phyloP scores from a whole-genome alignment of 73 alveolate genomes.

The Durusdinium trenchii region DNA sequence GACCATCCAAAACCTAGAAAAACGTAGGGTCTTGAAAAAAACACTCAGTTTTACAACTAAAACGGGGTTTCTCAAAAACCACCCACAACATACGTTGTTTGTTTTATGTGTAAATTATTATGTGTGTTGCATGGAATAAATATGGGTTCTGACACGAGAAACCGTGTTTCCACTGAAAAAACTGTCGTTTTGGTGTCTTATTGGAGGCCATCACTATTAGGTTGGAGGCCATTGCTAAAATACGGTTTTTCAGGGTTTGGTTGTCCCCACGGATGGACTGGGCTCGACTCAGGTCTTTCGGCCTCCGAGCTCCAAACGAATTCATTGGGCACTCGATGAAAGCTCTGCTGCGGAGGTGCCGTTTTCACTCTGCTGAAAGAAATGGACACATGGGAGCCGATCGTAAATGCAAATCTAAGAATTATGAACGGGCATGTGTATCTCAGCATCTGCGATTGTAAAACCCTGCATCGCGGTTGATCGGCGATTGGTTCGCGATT shows the following conservation, averaged over 20 bases:
- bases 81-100: not conserved
- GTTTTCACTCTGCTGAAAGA: not conserved
- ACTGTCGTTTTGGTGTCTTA: too few species aligned
- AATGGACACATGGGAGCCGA: not conserved
- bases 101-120: not conserved
- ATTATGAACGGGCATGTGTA: too few species aligned
- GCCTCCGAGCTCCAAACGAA: constrained; percentile 24
- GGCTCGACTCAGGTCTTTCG: constrained; percentile 49
- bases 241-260: not conserved
- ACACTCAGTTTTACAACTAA: not conserved
- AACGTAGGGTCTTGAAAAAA: not conserved
- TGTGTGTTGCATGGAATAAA: not conserved
- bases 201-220: too few species aligned
- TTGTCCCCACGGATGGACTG: not conserved
- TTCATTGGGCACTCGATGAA: constrained; percentile 22
- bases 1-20: not conserved
- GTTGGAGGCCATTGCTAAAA: too few species aligned
- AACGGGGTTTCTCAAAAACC: not conserved
- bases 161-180: too few species aligned
- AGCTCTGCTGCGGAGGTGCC: constrained; percentile 14
- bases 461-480: too few species aligned
- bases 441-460: too few species aligned
- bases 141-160: not conserved
- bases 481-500: too few species aligned
- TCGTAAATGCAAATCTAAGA: not conserved